Conservation (phyloP, 768 basidiomycete genomes). For the Neoboletus magnificus region DNA sequence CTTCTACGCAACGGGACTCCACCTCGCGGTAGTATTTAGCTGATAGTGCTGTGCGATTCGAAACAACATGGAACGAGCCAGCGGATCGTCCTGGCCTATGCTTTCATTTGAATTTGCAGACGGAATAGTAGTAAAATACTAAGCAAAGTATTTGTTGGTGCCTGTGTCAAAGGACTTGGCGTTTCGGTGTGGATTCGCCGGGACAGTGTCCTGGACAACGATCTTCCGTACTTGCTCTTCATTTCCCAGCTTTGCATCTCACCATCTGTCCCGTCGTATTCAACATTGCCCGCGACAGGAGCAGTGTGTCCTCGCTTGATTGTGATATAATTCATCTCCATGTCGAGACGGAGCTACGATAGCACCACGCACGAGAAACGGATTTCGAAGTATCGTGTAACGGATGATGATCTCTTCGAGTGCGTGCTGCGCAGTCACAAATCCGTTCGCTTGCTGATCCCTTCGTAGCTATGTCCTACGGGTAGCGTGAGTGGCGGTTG, state of each 20-base stretch:
- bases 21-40: too few relatives aligned
- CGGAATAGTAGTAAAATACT: not conserved
- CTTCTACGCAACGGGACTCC: not conserved
- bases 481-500: constrained; percentile 62
- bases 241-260: not conserved
- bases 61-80: not conserved
- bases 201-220: constrained; percentile 12
- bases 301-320: constrained; percentile 1
- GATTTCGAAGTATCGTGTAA: constrained; percentile 69
- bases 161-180: constrained; percentile 8
- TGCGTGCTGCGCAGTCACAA: constrained; percentile 36
- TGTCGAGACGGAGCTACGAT: constrained; percentile 78
- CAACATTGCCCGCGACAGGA: constrained; percentile 1
- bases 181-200: not conserved
- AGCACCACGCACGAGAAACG: constrained; percentile 70
- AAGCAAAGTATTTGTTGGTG: constrained; percentile 25
- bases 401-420: constrained; percentile 87
- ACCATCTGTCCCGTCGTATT: not conserved
- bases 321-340: constrained; percentile 18
- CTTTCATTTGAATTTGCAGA: not conserved
- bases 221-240: constrained; percentile 36
- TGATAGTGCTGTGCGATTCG: too few relatives aligned
- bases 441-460: constrained; percentile 6
- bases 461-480: constrained; percentile 69
- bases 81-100: not conserved